These are phyloP conservation scores for Skeletonema costatum DNA, from an alignment of 108 stramenopile species.

Conservation along the genomic window DNA sequence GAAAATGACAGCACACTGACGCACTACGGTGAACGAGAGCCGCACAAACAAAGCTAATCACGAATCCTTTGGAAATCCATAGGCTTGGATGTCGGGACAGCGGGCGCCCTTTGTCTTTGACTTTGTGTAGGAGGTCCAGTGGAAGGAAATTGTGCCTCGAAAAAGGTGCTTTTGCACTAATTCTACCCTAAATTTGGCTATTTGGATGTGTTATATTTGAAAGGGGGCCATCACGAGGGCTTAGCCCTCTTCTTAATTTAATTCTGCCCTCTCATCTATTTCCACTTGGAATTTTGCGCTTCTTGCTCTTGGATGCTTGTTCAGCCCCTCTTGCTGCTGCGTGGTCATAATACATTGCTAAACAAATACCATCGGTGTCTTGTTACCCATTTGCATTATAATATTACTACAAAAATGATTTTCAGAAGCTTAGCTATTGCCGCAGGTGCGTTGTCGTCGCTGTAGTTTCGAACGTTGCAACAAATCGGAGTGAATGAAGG, in stretches of 20 bases:
- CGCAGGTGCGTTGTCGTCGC: slow-evolving; percentile 47
- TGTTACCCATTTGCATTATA: neutral
- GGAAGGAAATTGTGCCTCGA: too few relatives aligned
- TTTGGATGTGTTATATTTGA: too few relatives aligned
- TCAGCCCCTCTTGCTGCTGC: too few relatives aligned
- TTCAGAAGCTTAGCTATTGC: slow-evolving; percentile 67
- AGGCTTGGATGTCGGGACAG: too few relatives aligned
- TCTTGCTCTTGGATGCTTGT: neutral
- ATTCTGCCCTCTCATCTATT: neutral
- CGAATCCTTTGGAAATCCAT: neutral
- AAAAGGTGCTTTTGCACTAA: too few relatives aligned
- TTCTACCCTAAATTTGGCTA: too few relatives aligned
- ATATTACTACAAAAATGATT: slow-evolving; percentile 43
- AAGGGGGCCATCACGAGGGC: too few relatives aligned
- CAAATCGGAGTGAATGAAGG: neutral
- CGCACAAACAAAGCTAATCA: neutral
- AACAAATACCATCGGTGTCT: neutral
- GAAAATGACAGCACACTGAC: neutral
- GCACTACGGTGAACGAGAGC: neutral
- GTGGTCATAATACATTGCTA: neutral
- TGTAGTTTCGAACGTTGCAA: neutral
- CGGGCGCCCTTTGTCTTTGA: too few relatives aligned
- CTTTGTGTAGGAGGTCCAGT: too few relatives aligned
- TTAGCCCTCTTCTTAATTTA: too few relatives aligned
- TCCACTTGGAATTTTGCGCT: neutral